Evolutionary conservation across 768 basidiomycete genomes (phyloP).

Genomic region (Mrakia frigida): DNA sequence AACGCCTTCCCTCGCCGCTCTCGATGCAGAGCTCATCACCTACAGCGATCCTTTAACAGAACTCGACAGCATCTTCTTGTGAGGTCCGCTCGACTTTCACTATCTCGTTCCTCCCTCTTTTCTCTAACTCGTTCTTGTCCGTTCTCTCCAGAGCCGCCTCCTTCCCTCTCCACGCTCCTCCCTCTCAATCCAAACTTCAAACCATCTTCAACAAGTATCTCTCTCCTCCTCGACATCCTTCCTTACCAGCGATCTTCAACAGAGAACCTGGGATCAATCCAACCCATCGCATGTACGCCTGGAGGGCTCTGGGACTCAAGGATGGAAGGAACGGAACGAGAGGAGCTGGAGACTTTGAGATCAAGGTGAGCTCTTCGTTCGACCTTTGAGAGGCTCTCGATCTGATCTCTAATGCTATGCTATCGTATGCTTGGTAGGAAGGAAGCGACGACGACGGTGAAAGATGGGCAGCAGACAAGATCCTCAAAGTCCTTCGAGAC

Average conservation of each 20-base stretch:
- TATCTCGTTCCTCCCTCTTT: too few relatives aligned
- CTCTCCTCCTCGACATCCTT: constrained; percentile 58
- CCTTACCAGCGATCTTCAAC: constrained; percentile 12
- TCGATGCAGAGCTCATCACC: constrained; percentile 56
- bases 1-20: neutral
- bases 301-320: constrained; percentile 70
- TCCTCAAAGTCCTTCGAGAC: constrained; percentile 64
- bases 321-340: constrained; percentile 59
- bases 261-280: constrained; percentile 23
- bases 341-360: constrained; percentile 71
- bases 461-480: constrained; percentile 60
- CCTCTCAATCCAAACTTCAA: constrained; percentile 52
- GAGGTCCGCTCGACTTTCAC: neutral
- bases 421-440: constrained; percentile 17
- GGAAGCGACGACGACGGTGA: constrained; percentile 74
- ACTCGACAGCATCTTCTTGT: constrained; percentile 50
- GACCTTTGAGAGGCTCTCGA: too few relatives aligned
- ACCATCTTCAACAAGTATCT: constrained; percentile 56
- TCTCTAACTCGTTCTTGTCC: too few relatives aligned
- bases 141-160: constrained; percentile 58
- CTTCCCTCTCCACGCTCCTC: constrained; percentile 53
- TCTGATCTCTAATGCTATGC: neutral
- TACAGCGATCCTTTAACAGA: constrained; percentile 67
- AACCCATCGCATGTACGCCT: constrained; percentile 56
- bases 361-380: constrained; percentile 44